Percentiles rank a stretch among this genome's conserved stretches.
These are phyloP conservation scores for Tylopilus microsporus DNA, from an alignment of 1,284 basidiomycete species.

Conservation along the genomic window DNA sequence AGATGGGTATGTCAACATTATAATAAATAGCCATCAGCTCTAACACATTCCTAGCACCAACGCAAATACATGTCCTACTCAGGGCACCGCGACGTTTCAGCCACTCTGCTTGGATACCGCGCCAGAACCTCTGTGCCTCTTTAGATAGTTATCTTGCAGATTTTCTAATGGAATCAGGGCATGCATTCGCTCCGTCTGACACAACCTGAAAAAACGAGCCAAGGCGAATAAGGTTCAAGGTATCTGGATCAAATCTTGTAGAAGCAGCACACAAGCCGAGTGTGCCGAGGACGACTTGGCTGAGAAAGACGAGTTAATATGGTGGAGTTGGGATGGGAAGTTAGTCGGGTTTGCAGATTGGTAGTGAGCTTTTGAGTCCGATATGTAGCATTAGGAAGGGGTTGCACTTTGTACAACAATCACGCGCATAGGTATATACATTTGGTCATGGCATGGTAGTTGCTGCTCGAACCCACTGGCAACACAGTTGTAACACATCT, in stretches of 20 bases:
- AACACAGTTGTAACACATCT: too few relatives aligned
- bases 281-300: constrained; percentile 7
- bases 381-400: not conserved
- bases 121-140: constrained; percentile 50
- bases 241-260: constrained; percentile 48
- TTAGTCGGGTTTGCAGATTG: constrained; percentile 66
- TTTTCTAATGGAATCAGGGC: constrained; percentile 34
- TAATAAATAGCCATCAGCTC: not conserved
- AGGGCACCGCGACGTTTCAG: constrained; percentile 65
- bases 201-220: constrained; percentile 17
- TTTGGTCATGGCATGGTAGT: too few relatives aligned
- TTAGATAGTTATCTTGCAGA: constrained; percentile 39
- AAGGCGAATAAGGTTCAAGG: constrained; percentile 49
- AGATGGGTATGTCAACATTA: constrained; percentile 46
- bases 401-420: constrained; percentile 5
- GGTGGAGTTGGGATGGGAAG: constrained; percentile 77
- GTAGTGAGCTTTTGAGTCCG: constrained; percentile 31
- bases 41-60: constrained; percentile 46
- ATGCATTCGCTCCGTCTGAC: not conserved
- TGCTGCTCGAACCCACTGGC: too few relatives aligned
- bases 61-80: constrained; percentile 64
- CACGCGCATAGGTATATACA: not conserved
- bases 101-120: constrained; percentile 70
- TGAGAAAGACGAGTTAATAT: constrained; percentile 70
- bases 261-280: not conserved